Percentiles rank a stretch among this genome's conserved stretches.
These are phyloP conservation scores for Thielaviopsis populi DNA, from an alignment of 2,329 filamentous ascomycete species.

Conservation along the genomic window DNA sequence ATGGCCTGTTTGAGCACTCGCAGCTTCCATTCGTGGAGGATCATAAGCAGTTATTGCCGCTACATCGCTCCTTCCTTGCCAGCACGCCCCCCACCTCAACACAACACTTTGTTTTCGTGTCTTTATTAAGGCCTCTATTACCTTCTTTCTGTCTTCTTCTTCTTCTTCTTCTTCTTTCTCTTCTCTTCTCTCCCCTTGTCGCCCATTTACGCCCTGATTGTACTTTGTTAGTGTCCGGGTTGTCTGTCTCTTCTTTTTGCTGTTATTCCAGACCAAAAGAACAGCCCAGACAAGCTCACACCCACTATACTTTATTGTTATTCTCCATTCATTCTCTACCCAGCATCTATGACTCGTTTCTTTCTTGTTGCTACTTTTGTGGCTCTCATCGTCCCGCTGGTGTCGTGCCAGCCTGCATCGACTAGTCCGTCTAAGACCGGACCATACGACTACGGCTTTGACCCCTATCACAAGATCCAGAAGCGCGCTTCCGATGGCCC, in stretches of 20 bases:
- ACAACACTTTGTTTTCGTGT: background rate
- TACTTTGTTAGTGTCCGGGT: background rate
- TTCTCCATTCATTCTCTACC: background rate
- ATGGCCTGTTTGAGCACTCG: background rate
- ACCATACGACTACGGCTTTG: conserved; percentile 16
- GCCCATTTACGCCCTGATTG: background rate
- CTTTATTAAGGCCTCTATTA: background rate
- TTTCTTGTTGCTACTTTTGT: conserved; percentile 7
- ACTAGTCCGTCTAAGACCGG: conserved; percentile 11
- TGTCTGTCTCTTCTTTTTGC: conserved; percentile 2
- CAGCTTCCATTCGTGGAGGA: background rate
- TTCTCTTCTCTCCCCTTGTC: background rate
- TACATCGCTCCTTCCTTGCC: background rate
- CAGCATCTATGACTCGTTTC: conserved; percentile 12
- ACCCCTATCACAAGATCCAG: conserved; percentile 2
- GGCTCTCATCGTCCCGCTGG: conserved; percentile 2
- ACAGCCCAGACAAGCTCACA: background rate
- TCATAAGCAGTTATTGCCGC: background rate
- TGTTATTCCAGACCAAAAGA: background rate
- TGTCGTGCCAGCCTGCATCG: conserved; percentile 11
- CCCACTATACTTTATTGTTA: background rate
- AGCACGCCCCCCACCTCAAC: background rate
- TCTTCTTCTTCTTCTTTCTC: background rate
- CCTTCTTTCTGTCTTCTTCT: background rate
- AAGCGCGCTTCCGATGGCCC: conserved; percentile 3